Evolutionary conservation across 2,329 filamentous ascomycete species (phyloP), one percentile per base, ranked within the genome.

Genomic region (Aspergillus piperis): DNA sequence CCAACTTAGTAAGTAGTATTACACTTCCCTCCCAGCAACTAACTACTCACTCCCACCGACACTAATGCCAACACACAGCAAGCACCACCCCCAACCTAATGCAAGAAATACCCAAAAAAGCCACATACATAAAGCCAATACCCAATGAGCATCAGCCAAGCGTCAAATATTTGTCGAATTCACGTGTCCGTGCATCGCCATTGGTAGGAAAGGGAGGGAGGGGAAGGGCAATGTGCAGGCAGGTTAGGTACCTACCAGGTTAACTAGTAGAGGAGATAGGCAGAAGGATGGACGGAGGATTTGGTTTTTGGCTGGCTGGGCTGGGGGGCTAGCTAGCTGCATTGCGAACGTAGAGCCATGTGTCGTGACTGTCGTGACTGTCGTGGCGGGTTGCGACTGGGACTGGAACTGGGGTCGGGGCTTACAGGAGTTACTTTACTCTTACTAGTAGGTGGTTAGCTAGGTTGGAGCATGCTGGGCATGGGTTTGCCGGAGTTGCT

Each of bases 371-470:
- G 36, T 41, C 7, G 15, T 38, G 17, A 15, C 8, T 39, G 56
- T 47, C 48, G 56, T 58, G 56, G 56, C 48, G 39, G 56, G 23
- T 52, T 52, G 21, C 21, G 56, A 58, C 38, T 52, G 56, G 56
- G 49, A 42, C 39, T 17, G 15, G 36, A 30, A 30, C 27, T 17
- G 15, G 23, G 30, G 10, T 57, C 15, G 19, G 27, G 27, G 27
- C 32, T 36, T 36, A 36, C 32, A 36, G 11, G 32, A 36, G 4
- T 36, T 13, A 36, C 11, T 36, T 30, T 36, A 36, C 32, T 36
- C 32, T 15, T 2, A 36, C 15, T 42, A 32, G 15, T 21, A 21
- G 19, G 19, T 25, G 21, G 44, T 48, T 15, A 15, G 44, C 25
- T 27, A 4, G 44, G 21, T 48, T 27, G 5, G 19, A n/a, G 21